A percentile compares a stretch with the other conserved stretches of the same genome.
These are phyloP conservation scores for Tetrapisispora taiwanensis DNA, from an alignment of 805 yeast species.

Conservation along the genomic window DNA sequence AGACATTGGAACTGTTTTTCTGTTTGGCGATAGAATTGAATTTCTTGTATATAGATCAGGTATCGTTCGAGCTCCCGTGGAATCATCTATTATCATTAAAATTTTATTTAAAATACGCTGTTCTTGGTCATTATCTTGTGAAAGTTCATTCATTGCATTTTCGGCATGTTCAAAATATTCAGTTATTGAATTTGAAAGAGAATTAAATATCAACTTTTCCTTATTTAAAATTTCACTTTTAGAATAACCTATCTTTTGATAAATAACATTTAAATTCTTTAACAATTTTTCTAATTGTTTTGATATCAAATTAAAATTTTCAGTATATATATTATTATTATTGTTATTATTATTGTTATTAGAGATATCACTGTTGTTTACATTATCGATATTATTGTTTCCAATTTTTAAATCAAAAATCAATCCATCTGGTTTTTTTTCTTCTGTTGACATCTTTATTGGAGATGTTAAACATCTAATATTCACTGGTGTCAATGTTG, in stretches of 20 bases:
- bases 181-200: conserved; percentile 40
- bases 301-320: conserved; percentile 25
- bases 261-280: conserved; percentile 36
- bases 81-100: conserved; percentile 28
- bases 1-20: conserved; percentile 21
- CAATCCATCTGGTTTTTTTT: not conserved
- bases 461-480: conserved; percentile 11
- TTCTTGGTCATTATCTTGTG: conserved; percentile 21
- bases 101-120: conserved; percentile 24
- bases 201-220: conserved; percentile 40
- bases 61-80: conserved; percentile 31
- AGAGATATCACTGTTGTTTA: not conserved
- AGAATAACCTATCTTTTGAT: conserved; percentile 47
- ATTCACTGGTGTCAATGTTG: conserved; percentile 4
- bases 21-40: conserved; percentile 20
- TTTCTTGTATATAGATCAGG: conserved; percentile 35
- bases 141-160: conserved; percentile 28
- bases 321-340: conserved; percentile 13
- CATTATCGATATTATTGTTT: not conserved
- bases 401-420: not conserved
- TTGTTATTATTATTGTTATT: not conserved
- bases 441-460: conserved; percentile 3
- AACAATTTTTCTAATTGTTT: conserved; percentile 26
- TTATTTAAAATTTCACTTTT: conserved; percentile 39
- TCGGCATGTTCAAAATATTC: conserved; percentile 33